These are phyloP conservation scores for Tubosaeta sp. DNA, from an alignment of 768 basidiomycete species.

Conservation along the genomic window DNA sequence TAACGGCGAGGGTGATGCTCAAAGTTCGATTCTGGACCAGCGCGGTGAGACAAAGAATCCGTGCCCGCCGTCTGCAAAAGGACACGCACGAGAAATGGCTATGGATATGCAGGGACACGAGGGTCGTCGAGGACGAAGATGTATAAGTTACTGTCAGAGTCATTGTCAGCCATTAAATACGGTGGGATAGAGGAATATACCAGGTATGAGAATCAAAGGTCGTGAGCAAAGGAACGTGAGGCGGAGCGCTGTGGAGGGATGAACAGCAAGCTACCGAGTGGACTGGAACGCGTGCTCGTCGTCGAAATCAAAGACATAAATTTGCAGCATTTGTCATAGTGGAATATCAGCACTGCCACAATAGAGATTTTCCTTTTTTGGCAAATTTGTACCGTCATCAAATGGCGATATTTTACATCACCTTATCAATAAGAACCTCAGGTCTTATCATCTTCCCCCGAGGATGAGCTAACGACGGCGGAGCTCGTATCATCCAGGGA, in stretches of 20 bases:
- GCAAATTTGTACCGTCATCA: neutral
- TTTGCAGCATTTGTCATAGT: slow-evolving; percentile 24
- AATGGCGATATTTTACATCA: neutral
- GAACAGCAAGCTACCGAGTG: neutral
- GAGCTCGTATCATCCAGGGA: neutral
- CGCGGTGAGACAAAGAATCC: slow-evolving; percentile 7
- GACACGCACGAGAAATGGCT: slow-evolving; percentile 3
- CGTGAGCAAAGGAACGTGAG: slow-evolving; percentile 17
- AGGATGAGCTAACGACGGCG: neutral
- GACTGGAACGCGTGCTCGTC: slow-evolving; percentile 8
- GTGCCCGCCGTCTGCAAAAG: slow-evolving; percentile 1
- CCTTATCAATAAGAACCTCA: neutral
- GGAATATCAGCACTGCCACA: slow-evolving; percentile 22
- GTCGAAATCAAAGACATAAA: slow-evolving; percentile 17
- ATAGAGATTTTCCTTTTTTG: slow-evolving; percentile 15
- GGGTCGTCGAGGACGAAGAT: slow-evolving; percentile 1
- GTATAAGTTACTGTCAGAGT: slow-evolving; percentile 20
- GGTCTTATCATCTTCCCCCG: neutral
- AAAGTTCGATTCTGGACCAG: slow-evolving; percentile 14
- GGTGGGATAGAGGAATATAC: neutral
- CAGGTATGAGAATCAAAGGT: slow-evolving; percentile 4
- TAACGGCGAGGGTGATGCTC: slow-evolving; percentile 5
- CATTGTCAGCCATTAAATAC: slow-evolving; percentile 7
- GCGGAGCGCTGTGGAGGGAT: neutral
- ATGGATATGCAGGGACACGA: slow-evolving; percentile 3